Evolutionary conservation across 495 filamentous ascomycete species (phyloP).

Genomic region (Ascodesmis nigricans): DNA sequence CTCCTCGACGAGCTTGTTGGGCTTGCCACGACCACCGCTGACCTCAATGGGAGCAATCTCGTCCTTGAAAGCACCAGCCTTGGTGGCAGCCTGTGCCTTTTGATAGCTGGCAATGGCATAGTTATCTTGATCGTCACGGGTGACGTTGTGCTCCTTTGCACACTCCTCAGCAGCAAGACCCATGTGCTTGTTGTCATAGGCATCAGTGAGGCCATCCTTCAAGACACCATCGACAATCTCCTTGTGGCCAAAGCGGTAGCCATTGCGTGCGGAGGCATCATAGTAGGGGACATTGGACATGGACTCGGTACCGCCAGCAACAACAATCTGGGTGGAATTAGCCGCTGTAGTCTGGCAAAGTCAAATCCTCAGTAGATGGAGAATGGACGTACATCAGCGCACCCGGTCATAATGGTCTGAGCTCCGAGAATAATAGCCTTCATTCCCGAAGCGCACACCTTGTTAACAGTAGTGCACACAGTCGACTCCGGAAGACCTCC

Average conservation of each 20-base stretch:
- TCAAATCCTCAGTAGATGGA: neutral
- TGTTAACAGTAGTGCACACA: slow-evolving; percentile 88
- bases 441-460: slow-evolving; percentile 84
- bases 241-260: slow-evolving; percentile 77
- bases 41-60: slow-evolving; percentile 88
- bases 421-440: slow-evolving; percentile 90
- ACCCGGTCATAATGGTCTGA: slow-evolving; percentile 91
- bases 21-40: slow-evolving; percentile 72
- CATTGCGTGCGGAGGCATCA: slow-evolving; percentile 57
- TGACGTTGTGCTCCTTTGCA: slow-evolving; percentile 58
- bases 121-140: slow-evolving; percentile 64
- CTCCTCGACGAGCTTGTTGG: slow-evolving; percentile 50
- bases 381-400: slow-evolving; percentile 34
- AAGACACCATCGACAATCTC: slow-evolving; percentile 71
- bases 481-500: slow-evolving; percentile 60
- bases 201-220: slow-evolving; percentile 79
- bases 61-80: slow-evolving; percentile 49
- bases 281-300: slow-evolving; percentile 99
- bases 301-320: slow-evolving; percentile 85
- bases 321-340: slow-evolving; percentile 32
- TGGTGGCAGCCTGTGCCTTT: slow-evolving; percentile 68
- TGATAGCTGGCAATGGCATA: slow-evolving; percentile 86
- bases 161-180: slow-evolving; percentile 83
- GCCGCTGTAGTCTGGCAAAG: neutral
- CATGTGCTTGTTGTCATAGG: slow-evolving; percentile 81